Evolutionary conservation across 768 basidiomycete genomes (phyloP), one percentile per base, ranked within the genome.

Genomic region (Suillus luteus): DNA sequence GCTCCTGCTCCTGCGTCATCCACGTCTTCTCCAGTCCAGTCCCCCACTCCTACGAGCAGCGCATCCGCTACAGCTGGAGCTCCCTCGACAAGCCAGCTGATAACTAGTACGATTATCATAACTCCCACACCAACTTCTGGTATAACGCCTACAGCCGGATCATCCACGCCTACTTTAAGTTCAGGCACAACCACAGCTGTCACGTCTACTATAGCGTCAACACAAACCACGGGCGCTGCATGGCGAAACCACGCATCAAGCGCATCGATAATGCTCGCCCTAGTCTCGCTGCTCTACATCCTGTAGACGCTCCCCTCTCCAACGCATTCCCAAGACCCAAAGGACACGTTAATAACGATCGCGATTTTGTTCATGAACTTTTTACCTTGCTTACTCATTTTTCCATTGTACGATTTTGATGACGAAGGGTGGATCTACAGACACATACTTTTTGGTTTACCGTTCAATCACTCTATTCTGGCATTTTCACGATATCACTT

Each of bases 211-310:
- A 38, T 64, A 10, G 55, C 70, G 14, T 40, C 74, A 37, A 37
- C 68, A 12, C 64, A 66, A 43, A 68, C 72, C 5, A 58, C 57
- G 2, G 57, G 35, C 8, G 66, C 72, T 12, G 75, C 75, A 44
- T 70, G 71, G 75, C 55, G 52, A 62, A 74, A 70, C 19, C 68
- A 66, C 38, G 54, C 35, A 6, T 64, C 75, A 17, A 46, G 65
- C 31, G 62, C 62, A 8, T 70, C 64, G 37, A 38, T 76, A 27
- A 9, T 67, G 8, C 54, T 69, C 46, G 62, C 66, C 10, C 61
- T 75, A 52, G 43, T 63, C 44, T 57, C 67, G 43, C 14, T 68
- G 57, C 65, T 64, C 64, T 65, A 68, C 24, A 52, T 51, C 19
- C 61, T 76, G 31, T 71, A 66, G 68, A 71, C 62, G 71, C 4